Base-by-base conservation (phyloP, 306 rosid genomes). In the Trifolium dubium region DNA sequence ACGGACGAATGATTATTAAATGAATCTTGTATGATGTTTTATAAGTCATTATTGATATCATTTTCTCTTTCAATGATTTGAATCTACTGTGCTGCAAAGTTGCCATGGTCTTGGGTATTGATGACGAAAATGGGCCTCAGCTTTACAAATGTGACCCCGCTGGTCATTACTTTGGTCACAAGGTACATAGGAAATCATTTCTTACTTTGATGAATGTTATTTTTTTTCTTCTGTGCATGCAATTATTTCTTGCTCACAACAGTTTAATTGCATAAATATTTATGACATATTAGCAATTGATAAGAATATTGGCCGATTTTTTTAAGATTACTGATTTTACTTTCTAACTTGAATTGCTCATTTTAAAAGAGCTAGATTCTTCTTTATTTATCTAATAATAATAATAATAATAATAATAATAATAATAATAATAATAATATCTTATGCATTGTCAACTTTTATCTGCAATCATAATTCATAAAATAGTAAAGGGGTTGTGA, bases 141-240 rank as follows among this genome's bases (percentile, higher is more conserved):
- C 96, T 95, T 64, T 95, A 77, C 75, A 95, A 95, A 82, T 95
- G 99, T 73, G 99, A 95, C 64, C 99, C 99, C 29, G 99, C 99
- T 49, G 99, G 99, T 68, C 99, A 95, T 83, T 92, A 88, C 88
- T 95, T 92, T 75, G 99, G 99, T 78, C 99, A 95, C 86, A 95
- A 95, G 99, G 99, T 92, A 85, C 39, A 17, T 63, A 32, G 12
- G 70, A 64, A 73, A 60, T 76, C 63, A 64, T 62, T 64, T 67
- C 60, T 56, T 73, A 68, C 77, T 66, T 59, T 51, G 8, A 19
- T 64, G 28, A 61, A 4, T 17, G 2, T 47, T 55, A 40, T 37
- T 32, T 65, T 37, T 46, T 23, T 35, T 28, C 50, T 59, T 59
- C 46, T 10, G 29, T 32, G 35, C 4, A 59, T 59, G 12, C 10